Base-by-base conservation (phyloP, 441 rosid species). In the Adansonia grandidieri region DNA sequence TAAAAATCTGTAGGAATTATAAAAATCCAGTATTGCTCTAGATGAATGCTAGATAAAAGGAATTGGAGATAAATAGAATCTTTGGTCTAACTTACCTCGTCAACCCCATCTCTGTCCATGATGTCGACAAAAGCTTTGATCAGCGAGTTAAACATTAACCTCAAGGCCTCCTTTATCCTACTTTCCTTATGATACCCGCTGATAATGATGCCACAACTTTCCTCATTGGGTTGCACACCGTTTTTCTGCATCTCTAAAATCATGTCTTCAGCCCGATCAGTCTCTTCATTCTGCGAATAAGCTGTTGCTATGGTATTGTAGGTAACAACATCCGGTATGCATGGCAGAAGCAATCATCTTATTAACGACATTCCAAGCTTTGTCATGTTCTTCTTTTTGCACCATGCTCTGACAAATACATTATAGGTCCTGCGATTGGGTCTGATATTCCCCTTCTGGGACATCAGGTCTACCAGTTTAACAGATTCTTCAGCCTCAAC, bases 151-250 rank as follows among this genome's bases (percentile, higher is more conserved):
- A 86, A 87, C 19, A 89, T 84, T 28, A 89, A 91, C 76, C 88
- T 89, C 84, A 89, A 79, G 45, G 91, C 95, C 71, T 85, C 91
- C 71, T 82, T 82, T 76, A 87, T 83, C 77, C 77, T 86, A 50
- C 89, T 87, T 82, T 88, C 95, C 78, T 87, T 88, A 60, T 86
- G 83, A 72, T 89, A 88, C 58, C 95, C 95, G 51, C 84, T 86
- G 13, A 89, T 62, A 65, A 89, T 83, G n/a, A 89, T 88, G 79
- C 95, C 91, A 77, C 86, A 89, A 0, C 93, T 91, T 69, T 88
- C 82, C 80, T 84, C 93, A 22, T 88, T 91, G 19, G 89, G 92
- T 28, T 42, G 67, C 75, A 85, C 84, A 22, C 79, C 77, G 64
- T 79, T 83, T 76, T 82, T 86, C 85, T 76, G 80, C 88, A 87